A percentile compares a stretch with the other conserved stretches of the same genome.
Conservation (phyloP, 2,329 filamentous ascomycete genomes). For the Calonectria henricotiae region DNA sequence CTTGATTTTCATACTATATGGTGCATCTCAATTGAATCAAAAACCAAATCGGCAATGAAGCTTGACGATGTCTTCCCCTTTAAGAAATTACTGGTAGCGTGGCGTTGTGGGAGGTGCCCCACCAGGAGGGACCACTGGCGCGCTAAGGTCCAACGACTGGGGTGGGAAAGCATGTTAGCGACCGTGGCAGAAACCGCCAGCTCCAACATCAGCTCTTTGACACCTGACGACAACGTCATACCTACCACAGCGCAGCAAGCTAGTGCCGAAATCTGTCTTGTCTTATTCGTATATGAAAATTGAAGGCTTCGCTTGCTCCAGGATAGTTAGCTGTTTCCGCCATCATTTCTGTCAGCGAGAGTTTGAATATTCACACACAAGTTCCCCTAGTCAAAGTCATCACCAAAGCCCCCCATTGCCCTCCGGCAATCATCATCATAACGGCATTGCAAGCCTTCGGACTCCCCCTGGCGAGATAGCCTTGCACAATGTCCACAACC, state of each 20-base stretch:
- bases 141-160: conserved; percentile 31
- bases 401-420: background rate
- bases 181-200: conserved; percentile 35
- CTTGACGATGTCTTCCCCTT: conserved; percentile 4
- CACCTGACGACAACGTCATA: conserved; percentile 15
- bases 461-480: background rate
- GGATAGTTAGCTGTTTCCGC: background rate
- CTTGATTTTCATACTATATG: background rate
- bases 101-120: conserved; percentile 12
- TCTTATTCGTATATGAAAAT: background rate
- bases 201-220: conserved; percentile 22
- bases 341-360: background rate
- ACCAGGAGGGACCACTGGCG: conserved; percentile 10
- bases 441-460: background rate
- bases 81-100: conserved; percentile 1
- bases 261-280: background rate
- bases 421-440: background rate
- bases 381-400: background rate
- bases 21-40: background rate
- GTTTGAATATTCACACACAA: background rate
- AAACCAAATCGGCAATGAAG: background rate
- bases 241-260: conserved; percentile 8
- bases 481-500: conserved; percentile 37
- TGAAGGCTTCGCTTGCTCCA: background rate
- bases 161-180: conserved; percentile 6